Base-by-base conservation (phyloP, 2,329 filamentous ascomycete species). In the Exophiala aquamarina region DNA sequence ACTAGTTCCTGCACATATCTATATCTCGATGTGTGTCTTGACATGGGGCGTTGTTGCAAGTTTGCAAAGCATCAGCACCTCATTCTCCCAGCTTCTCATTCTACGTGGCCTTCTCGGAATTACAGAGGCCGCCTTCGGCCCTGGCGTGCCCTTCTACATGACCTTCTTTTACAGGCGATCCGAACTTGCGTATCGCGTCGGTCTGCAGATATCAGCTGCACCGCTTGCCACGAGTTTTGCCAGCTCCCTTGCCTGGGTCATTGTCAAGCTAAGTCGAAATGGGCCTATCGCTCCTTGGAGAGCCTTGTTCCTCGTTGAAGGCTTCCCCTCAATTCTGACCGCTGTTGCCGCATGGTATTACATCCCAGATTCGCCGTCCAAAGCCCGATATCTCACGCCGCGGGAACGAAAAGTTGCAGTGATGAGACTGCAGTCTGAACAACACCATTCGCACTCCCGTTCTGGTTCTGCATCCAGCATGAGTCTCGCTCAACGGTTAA, bases 151-250 rank as follows among this genome's bases (percentile, higher is more conserved):
- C 0, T 83, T 83, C 59, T 84, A 82, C 52, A 65, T 85, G 7
- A 82, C 79, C 0, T 77, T 83, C 59, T 84, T 85, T 67, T 84
- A 79, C 62, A 74, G 72, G 11, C 69, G 79, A 5, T 70, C 81
- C 37, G 92, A 97, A 66, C 72, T 96, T 26, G 92, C 91, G 0
- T 85, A 93, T 51, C 76, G 91, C 29, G 93, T 87, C 0, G 91
- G 89, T 17, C 77, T 95, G 2, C 94, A 95, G 67, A 84, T 96
- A 44, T 90, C 88, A 1, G 91, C 81, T 0, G 79, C 79, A 5
- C 79, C 80, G 1, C 63, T 83, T 26, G 80, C 80, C 26, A 78
- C 78, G 7, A 79, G 76, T 2, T 84, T 93, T 55, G 90, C 90
- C 0, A 88, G 88, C 31, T 84, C 79, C 7, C 73, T 95, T 3